Base-by-base conservation (phyloP, 2,329 filamentous ascomycete genomes). In the Apiospora aurea region DNA sequence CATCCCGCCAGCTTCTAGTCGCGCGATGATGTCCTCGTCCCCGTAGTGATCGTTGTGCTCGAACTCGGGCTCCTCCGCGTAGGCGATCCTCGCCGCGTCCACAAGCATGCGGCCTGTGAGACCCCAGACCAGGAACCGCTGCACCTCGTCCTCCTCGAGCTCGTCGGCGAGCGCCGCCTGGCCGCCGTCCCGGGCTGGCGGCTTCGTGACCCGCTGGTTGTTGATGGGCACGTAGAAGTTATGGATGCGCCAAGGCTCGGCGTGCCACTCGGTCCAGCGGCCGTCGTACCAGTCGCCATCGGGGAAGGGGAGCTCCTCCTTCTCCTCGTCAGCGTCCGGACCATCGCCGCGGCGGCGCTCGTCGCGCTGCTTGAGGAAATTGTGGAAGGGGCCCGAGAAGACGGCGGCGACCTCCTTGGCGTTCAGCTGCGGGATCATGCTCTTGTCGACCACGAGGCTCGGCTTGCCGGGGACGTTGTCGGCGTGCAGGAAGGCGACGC, bases 41-140 rank as follows among this genome's bases (percentile, higher is more conserved):
- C 89, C 89, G 77, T 84, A 86, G 70, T 85, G 82, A 3, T 79
- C 76, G 71, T 89, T 90, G 75, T 90, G 87, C 84, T 97, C 94
- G 81, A 97, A 97, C 79, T 94, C 92, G 4, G 96, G 96, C 79
- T 94, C 90, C 82, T 93, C 88, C 2, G 84, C 92, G 80, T 96
- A 98, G 26, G 95, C 96, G 24, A 97, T 87, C 74, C 94, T 87
- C 46, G 96, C 95, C 5, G 93, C 92, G 82, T 98, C 96, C 6
- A 98, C 94, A 71, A 98, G 81, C 71, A 98, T 96, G 70, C 94
- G 87, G 2, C 94, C 96, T 70, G 96, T 98, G 94, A 98, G 96
- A 21, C 96, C 96, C 89, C 95, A 98, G 5, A 98, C 95, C 76
- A 93, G 91, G 82, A 96, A 97, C 49, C 93, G 86, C 57, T 83